These are phyloP conservation scores for Venustampulla echinocandica DNA, from an alignment of 495 filamentous ascomycete species.

Conservation along the genomic window DNA sequence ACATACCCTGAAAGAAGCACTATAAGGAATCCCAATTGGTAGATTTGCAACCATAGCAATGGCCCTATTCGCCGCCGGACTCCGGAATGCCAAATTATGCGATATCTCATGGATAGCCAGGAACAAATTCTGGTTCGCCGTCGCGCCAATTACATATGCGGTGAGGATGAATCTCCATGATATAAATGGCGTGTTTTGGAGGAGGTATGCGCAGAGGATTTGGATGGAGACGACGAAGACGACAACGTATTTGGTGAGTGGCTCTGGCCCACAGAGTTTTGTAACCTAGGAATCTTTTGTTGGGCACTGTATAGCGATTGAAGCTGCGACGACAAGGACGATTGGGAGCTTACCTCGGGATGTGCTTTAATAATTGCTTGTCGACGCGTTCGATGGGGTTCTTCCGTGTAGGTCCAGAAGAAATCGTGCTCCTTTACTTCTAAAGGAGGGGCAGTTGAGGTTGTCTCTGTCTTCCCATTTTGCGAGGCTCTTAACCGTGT, in stretches of 20 bases:
- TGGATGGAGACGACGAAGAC: constrained; percentile 77
- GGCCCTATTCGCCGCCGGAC: constrained; percentile 71
- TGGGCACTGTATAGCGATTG: constrained; percentile 1
- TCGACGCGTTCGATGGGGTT: constrained; percentile 86
- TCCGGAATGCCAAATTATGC: constrained; percentile 91
- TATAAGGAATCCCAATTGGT: constrained; percentile 92
- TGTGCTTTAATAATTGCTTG: constrained; percentile 97
- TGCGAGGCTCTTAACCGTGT: constrained; percentile 2
- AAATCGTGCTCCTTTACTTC: constrained; percentile 33
- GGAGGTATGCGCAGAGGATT: constrained; percentile 65
- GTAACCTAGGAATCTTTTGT: constrained; percentile 55
- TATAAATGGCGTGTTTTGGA: constrained; percentile 71
- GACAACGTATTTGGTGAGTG: constrained; percentile 90
- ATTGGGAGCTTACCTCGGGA: constrained; percentile 60
- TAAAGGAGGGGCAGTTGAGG: constrained; percentile 12
- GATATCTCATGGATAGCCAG: constrained; percentile 98
- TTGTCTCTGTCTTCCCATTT: constrained; percentile 4
- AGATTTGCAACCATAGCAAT: constrained; percentile 91
- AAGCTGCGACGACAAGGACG: background rate
- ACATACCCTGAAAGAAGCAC: constrained; percentile 81
- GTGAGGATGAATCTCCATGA: constrained; percentile 76
- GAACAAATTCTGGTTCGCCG: constrained; percentile 97
- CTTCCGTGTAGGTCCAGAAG: constrained; percentile 97
- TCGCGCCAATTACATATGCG: constrained; percentile 89
- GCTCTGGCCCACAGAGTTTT: constrained; percentile 95